Evolutionary conservation across 441 rosid genomes (phyloP).

Genomic region (Populus hybrid): DNA sequence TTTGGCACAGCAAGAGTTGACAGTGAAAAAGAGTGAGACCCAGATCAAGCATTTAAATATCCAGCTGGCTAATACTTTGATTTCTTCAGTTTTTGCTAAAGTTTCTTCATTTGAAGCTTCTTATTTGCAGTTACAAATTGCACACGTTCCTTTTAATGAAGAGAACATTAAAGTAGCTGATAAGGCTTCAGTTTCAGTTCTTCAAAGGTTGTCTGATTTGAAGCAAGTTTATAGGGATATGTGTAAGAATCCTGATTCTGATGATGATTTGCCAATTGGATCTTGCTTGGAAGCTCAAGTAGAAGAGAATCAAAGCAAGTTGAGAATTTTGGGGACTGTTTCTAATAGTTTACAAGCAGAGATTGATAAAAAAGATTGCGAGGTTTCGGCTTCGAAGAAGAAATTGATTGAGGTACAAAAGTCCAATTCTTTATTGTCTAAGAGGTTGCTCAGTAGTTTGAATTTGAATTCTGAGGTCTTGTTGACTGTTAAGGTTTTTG

Average conservation of each 20-base stretch:
- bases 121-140: constrained; percentile 74
- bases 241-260: constrained; percentile 43
- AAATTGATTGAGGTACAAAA: constrained; percentile 56
- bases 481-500: constrained; percentile 57
- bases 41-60: constrained; percentile 35
- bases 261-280: constrained; percentile 44
- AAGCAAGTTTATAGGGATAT: constrained; percentile 51
- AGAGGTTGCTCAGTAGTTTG: constrained; percentile 49
- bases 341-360: constrained; percentile 74
- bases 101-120: constrained; percentile 82
- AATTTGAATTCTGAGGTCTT: constrained; percentile 46
- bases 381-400: constrained; percentile 51
- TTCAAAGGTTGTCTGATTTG: constrained; percentile 64
- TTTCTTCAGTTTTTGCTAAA: constrained; percentile 68
- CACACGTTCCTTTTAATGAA: constrained; percentile 73
- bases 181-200: constrained; percentile 63
- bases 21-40: constrained; percentile 5
- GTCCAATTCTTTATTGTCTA: constrained; percentile 48
- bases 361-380: constrained; percentile 65
- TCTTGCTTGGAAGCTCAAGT: constrained; percentile 85
- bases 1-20: constrained; percentile 14
- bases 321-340: constrained; percentile 65
- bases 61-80: constrained; percentile 42
- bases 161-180: constrained; percentile 61
- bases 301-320: constrained; percentile 90